phyloP scores from a whole-genome alignment of 495 filamentous ascomycete species.

The Jackrogersella multiformis region DNA sequence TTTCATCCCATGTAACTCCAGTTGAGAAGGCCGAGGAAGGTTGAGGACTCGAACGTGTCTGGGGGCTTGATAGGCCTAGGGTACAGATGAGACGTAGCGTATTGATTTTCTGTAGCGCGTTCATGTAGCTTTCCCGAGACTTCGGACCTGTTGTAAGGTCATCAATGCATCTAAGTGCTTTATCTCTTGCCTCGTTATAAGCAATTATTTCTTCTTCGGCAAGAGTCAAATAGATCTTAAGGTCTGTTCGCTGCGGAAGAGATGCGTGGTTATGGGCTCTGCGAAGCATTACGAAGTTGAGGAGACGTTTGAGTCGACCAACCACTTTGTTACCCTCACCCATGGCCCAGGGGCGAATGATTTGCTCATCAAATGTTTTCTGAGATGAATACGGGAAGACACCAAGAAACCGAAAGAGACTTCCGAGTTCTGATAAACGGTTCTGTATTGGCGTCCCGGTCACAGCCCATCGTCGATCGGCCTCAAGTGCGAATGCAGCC shows the following conservation, averaged over 20 bases:
- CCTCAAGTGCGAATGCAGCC: slow-evolving; percentile 48
- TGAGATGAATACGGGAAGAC: slow-evolving; percentile 52
- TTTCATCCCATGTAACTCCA: too few relatives aligned
- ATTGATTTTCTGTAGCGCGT: not conserved
- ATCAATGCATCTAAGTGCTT: not conserved
- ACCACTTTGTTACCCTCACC: slow-evolving; percentile 46
- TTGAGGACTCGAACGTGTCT: not conserved
- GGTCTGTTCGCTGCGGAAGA: slow-evolving; percentile 40
- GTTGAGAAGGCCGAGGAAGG: too few relatives aligned
- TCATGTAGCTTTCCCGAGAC: too few relatives aligned
- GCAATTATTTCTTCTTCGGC: not conserved
- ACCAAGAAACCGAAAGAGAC: slow-evolving; percentile 52
- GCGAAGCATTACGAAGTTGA: slow-evolving; percentile 48
- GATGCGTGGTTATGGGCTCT: slow-evolving; percentile 49
- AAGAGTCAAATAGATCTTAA: slow-evolving; percentile 42
- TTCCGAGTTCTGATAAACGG: slow-evolving; percentile 48
- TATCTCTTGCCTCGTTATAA: not conserved
- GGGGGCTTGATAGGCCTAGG: not conserved
- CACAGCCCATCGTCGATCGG: slow-evolving; percentile 53
- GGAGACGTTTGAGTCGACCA: slow-evolving; percentile 49
- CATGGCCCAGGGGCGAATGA: slow-evolving; percentile 47
- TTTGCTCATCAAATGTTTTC: slow-evolving; percentile 47
- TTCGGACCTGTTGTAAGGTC: too few relatives aligned
- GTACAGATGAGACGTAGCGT: not conserved
- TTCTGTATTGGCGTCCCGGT: slow-evolving; percentile 60